Conservation (phyloP, 2,329 filamentous ascomycete genomes). For the Ascochyta pisi region DNA sequence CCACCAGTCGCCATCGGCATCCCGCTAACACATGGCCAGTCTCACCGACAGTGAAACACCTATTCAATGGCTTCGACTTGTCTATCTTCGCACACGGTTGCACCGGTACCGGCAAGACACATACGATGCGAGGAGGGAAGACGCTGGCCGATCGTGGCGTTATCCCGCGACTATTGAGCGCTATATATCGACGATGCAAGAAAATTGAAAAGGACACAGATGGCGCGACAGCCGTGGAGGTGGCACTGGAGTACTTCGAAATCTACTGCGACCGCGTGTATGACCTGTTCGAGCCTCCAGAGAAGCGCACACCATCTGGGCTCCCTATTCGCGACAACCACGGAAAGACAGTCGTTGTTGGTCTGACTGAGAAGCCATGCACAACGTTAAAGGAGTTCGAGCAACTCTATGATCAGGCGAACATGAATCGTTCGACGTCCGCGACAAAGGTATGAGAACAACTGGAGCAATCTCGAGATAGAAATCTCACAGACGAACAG, state of each 20-base stretch:
- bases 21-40: slow-evolving; percentile 62
- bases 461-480: background rate
- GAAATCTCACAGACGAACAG: slow-evolving; percentile 41
- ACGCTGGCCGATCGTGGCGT: slow-evolving; percentile 85
- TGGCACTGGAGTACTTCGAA: slow-evolving; percentile 89
- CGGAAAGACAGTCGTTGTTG: slow-evolving; percentile 86
- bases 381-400: slow-evolving; percentile 90
- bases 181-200: slow-evolving; percentile 82
- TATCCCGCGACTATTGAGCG: slow-evolving; percentile 84
- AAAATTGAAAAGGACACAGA: slow-evolving; percentile 82
- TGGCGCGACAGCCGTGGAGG: slow-evolving; percentile 72
- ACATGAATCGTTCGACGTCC: slow-evolving; percentile 87
- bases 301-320: slow-evolving; percentile 83
- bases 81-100: slow-evolving; percentile 94
- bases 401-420: slow-evolving; percentile 86
- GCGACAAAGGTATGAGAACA: slow-evolving; percentile 72
- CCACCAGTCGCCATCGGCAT: slow-evolving; percentile 2
- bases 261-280: slow-evolving; percentile 97
- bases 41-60: slow-evolving; percentile 84
- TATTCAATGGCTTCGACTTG: slow-evolving; percentile 77
- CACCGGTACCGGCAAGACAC: slow-evolving; percentile 92
- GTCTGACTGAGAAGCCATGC: slow-evolving; percentile 82
- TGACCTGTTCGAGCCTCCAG: slow-evolving; percentile 84
- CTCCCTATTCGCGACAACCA: slow-evolving; percentile 84
- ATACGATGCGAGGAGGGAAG: slow-evolving; percentile 93